Conservation (phyloP, 2,329 filamentous ascomycete genomes). For the Hirsutella minnesotensis region DNA sequence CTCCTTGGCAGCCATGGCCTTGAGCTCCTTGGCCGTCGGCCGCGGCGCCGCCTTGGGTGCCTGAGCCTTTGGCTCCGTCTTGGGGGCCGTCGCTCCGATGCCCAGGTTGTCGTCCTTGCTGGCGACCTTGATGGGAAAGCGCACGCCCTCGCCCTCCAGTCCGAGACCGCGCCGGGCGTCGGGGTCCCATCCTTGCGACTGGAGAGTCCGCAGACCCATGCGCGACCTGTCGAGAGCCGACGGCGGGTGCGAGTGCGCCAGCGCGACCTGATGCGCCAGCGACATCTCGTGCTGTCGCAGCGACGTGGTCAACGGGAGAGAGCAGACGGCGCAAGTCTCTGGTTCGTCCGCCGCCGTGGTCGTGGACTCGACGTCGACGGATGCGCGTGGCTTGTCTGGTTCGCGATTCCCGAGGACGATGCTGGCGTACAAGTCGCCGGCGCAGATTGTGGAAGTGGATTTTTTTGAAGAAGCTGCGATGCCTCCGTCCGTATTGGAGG, state of each 20-base stretch:
- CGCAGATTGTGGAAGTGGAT: constrained; percentile 13
- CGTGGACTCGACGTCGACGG: not conserved
- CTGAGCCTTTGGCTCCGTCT: constrained; percentile 6
- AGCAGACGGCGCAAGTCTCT: constrained; percentile 23
- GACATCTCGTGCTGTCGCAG: constrained; percentile 42
- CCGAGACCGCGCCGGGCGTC: constrained; percentile 64
- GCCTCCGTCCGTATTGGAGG: constrained; percentile 25
- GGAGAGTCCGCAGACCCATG: constrained; percentile 56
- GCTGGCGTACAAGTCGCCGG: constrained; percentile 53
- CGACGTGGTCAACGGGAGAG: constrained; percentile 19
- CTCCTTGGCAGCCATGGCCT: constrained; percentile 31
- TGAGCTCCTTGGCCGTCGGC: constrained; percentile 38
- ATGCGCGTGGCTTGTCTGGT: constrained; percentile 1
- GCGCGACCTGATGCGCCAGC: constrained; percentile 59
- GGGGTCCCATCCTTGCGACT: constrained; percentile 62
- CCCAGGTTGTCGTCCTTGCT: constrained; percentile 67
- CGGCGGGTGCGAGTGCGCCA: constrained; percentile 59
- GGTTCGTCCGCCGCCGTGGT: not conserved
- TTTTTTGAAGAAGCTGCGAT: constrained; percentile 9
- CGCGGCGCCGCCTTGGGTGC: constrained; percentile 39
- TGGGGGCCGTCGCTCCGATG: constrained; percentile 41
- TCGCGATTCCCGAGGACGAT: constrained; percentile 41
- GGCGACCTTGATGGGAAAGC: constrained; percentile 61
- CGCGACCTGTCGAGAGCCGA: constrained; percentile 58
- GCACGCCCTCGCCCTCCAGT: constrained; percentile 55